Evolutionary conservation across 768 basidiomycete species (phyloP), one percentile per base, ranked within the genome.

Genomic region (Boletus speciosus): DNA sequence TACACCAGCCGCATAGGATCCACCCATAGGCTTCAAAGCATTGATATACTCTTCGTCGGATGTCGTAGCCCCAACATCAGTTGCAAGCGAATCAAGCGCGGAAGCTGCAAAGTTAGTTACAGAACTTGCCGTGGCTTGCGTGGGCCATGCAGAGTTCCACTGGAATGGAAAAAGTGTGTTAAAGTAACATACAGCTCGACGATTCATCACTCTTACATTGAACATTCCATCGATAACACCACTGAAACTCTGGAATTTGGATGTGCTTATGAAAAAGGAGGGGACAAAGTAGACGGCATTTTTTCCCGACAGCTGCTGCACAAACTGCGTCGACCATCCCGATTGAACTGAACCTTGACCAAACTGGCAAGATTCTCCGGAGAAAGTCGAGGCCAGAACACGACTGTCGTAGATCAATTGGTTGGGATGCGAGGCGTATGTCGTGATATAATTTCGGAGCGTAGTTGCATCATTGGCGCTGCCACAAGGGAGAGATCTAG

Each of bases 111-210:
- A 57, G 46, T 49, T 49, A 25, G 57, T 5, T 4, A 63, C 0
- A 23, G 55, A 58, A 36, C 35, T 41, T 51, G 59, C 54, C 38
- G 76, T 85, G 11, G 88, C 67, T 67, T 85, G 67, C 55, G 78
- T 77, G 3, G 91, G 89, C 91, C 91, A 93, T 36, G 76, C 91
- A 27, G 80, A 79, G 66, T 93, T 89, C 86, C 86, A 93, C 82
- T 86, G 44, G 31, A 41, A n/a, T 29, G 55, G 19, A 36, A 45
- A 46, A 35, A n/a, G 12, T 27, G 11, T 65, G 59, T 54, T 21
- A 40, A 14, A 45, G 52, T 54, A 21, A 37, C 36, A 63, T 54
- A 54, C n/a, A 48, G 15, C 52, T 49, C 23, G 21, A 49, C 8
- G 56, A n/a, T 29, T 47, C 7, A 16, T 48, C 55, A 23, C 15